These are phyloP conservation scores for Fusarium metavorans DNA, from an alignment of 2,329 filamentous ascomycete genomes.

Conservation along the genomic window DNA sequence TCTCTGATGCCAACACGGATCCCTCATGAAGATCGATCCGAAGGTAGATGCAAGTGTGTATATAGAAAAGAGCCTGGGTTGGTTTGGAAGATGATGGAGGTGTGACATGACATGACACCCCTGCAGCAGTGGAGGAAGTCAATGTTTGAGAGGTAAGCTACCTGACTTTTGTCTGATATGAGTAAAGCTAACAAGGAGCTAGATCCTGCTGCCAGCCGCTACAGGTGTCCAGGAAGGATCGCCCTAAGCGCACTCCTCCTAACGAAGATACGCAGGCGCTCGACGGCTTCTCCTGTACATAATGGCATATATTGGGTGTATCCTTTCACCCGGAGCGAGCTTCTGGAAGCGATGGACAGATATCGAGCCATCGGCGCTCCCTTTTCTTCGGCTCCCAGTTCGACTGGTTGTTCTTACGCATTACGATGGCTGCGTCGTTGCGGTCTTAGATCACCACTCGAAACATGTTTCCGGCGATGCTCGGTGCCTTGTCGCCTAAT, in stretches of 20 bases:
- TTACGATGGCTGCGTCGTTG: neutral
- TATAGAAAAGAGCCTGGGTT: neutral
- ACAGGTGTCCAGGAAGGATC: neutral
- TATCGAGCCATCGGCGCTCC: neutral
- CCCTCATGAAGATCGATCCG: neutral
- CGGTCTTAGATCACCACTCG: neutral
- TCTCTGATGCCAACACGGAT: neutral
- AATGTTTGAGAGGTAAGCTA: neutral
- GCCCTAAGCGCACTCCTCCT: neutral
- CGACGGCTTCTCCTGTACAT: neutral
- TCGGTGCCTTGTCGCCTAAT: neutral
- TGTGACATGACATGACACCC: no score
- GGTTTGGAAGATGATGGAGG: neutral
- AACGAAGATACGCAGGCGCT: neutral
- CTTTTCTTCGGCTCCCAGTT: neutral
- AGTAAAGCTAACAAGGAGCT: neutral
- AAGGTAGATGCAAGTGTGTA: neutral
- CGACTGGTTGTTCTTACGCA: neutral
- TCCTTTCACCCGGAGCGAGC: neutral
- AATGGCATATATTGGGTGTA: neutral
- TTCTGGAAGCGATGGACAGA: neutral
- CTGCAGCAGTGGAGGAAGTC: no score
- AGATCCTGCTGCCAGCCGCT: neutral
- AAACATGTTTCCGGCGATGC: neutral
- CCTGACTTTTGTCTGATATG: neutral